Evolutionary conservation across 2,329 filamentous ascomycete species (phyloP).

Genomic region (Lasiodiplodia sp.): DNA sequence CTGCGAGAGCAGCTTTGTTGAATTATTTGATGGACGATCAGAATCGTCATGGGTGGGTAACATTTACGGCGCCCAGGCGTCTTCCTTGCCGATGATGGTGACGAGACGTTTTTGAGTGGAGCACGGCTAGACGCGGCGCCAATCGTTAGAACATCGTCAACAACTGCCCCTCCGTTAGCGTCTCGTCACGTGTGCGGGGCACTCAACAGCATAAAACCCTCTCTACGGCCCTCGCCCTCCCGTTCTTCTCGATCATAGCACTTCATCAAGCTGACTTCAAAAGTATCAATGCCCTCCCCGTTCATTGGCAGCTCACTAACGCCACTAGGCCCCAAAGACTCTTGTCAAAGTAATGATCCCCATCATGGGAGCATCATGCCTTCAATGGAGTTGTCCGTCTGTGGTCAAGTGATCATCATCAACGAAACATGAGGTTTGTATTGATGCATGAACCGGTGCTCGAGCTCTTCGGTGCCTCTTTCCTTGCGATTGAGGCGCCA

Average conservation of each 20-base stretch:
- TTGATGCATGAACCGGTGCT: conserved; percentile 52
- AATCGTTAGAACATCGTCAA: conserved; percentile 14
- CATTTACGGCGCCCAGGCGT: not conserved
- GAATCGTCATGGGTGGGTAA: conserved; percentile 16
- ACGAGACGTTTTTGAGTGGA: conserved; percentile 18
- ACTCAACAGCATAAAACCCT: conserved; percentile 16
- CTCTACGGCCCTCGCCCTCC: not conserved
- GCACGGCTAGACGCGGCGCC: not conserved
- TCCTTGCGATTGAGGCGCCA: conserved; percentile 20
- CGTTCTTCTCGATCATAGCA: not conserved
- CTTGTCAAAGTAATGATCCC: conserved; percentile 25
- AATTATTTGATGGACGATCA: not conserved
- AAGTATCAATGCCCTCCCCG: conserved; percentile 15
- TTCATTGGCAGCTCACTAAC: conserved; percentile 8
- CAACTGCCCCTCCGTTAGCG: conserved; percentile 24
- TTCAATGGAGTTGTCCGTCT: conserved; percentile 29
- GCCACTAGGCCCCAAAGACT: not conserved
- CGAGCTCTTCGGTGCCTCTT: conserved; percentile 34
- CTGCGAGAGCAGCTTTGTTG: not conserved
- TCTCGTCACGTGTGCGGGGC: conserved; percentile 30
- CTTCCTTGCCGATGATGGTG: not conserved
- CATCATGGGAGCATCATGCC: conserved; percentile 23
- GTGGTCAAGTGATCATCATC: conserved; percentile 28
- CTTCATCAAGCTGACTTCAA: not conserved
- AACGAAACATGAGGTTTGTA: conserved; percentile 26